Evolutionary conservation across 331 rosid species (phyloP).

Genomic region (Quercus phellos): DNA sequence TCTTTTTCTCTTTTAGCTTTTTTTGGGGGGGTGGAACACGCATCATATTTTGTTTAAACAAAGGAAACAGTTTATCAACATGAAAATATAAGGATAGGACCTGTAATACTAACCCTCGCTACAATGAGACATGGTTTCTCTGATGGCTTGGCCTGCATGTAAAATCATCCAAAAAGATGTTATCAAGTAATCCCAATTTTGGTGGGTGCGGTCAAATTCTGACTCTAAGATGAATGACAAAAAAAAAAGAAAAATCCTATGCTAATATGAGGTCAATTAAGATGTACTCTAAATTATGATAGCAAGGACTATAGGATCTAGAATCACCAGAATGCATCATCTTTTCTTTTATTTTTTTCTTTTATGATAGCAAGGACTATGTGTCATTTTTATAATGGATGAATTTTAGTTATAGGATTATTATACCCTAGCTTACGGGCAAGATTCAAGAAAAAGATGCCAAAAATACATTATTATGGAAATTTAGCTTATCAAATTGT

Average conservation of each 20-base stretch:
- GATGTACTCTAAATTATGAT: background rate
- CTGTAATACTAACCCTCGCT: constrained; percentile 52
- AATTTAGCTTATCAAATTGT: background rate
- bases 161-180: constrained; percentile 15
- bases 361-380: no score
- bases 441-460: background rate
- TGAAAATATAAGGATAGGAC: constrained; percentile 10
- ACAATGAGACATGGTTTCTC: constrained; percentile 63
- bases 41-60: background rate
- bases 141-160: constrained; percentile 49
- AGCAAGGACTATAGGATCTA: background rate
- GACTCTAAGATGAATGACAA: background rate
- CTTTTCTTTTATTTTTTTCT: background rate
- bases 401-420: background rate
- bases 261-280: background rate
- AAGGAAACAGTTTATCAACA: background rate
- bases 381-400: background rate
- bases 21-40: background rate
- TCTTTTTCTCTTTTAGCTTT: no score
- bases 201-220: constrained; percentile 1
- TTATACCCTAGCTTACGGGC: constrained; percentile 3
- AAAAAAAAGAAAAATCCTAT: background rate
- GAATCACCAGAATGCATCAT: background rate
- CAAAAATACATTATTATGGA: background rate
- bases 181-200: constrained; percentile 16